Percentiles rank a stretch among this genome's conserved stretches.
Evolutionary conservation across 371 early-diverging fungal species (phyloP).

Genomic region (Mucor saturninus): DNA sequence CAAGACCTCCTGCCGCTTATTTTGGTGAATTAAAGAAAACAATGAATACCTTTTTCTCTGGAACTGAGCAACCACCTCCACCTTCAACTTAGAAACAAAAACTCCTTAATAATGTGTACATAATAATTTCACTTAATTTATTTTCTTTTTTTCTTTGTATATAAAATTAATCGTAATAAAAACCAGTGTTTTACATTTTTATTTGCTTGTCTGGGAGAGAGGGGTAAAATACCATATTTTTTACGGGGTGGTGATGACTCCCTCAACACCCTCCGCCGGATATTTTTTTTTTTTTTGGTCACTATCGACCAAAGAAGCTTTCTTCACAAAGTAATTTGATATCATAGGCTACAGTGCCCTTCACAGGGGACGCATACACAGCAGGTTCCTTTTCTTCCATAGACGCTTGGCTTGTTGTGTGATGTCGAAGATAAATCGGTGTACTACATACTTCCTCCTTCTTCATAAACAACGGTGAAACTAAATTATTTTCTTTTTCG

Average conservation of each 20-base stretch:
- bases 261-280: too few relatives aligned
- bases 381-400: not conserved
- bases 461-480: not conserved
- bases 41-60: conserved; percentile 19
- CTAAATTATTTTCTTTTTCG: not conserved
- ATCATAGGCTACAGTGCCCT: conserved; percentile 9
- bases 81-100: too few relatives aligned
- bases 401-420: not conserved
- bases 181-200: too few relatives aligned
- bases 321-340: conserved; percentile 16
- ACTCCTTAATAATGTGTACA: too few relatives aligned
- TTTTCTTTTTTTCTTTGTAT: too few relatives aligned
- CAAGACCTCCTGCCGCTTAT: conserved; percentile 17
- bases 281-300: too few relatives aligned
- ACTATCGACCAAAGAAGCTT: conserved; percentile 18
- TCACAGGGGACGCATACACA: conserved; percentile 5
- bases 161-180: too few relatives aligned
- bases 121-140: too few relatives aligned
- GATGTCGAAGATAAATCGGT: conserved; percentile 5
- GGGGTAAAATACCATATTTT: too few relatives aligned
- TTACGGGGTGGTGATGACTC: too few relatives aligned
- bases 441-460: not conserved
- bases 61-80: conserved; percentile 1
- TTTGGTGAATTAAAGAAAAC: conserved; percentile 28
- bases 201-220: too few relatives aligned